phyloP scores from a whole-genome alignment of 805 yeast genomes.

The Saccharomycopsis vini region DNA sequence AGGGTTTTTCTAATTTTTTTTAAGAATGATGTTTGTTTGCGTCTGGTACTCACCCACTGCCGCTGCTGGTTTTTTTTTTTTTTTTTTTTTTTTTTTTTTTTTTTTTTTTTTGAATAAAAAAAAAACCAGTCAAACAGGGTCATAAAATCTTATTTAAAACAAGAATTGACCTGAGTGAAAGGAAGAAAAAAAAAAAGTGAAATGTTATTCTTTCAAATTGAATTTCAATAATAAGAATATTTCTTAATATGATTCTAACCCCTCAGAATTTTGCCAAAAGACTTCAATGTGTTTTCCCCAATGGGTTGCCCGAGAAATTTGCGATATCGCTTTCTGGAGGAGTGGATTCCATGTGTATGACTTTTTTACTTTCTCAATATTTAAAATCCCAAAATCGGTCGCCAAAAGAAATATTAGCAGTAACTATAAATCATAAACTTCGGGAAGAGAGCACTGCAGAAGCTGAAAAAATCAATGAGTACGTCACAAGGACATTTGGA shows the following conservation, averaged over 20 bases:
- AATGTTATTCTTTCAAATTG: background rate
- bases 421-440: conserved; percentile 35
- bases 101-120: too few relatives aligned
- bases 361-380: conserved; percentile 26
- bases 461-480: conserved; percentile 27
- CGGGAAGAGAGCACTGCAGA: conserved; percentile 29
- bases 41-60: too few relatives aligned
- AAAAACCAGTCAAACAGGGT: too few relatives aligned
- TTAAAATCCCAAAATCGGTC: conserved; percentile 21
- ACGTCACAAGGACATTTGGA: conserved; percentile 1
- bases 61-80: too few relatives aligned
- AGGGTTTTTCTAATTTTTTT: too few relatives aligned
- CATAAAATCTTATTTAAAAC: too few relatives aligned
- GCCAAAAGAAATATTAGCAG: conserved; percentile 26
- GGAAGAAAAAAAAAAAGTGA: background rate
- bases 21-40: too few relatives aligned
- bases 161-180: too few relatives aligned
- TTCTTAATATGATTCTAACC: background rate
- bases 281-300: background rate
- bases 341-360: conserved; percentile 38
- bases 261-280: background rate
- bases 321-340: conserved; percentile 40
- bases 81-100: too few relatives aligned
- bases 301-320: background rate
- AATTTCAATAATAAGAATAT: background rate